A percentile compares a stretch with the other conserved stretches of the same genome.
These are phyloP conservation scores for Thecamonas trahens DNA, from an alignment of 78 protist species.

Conservation along the genomic window DNA sequence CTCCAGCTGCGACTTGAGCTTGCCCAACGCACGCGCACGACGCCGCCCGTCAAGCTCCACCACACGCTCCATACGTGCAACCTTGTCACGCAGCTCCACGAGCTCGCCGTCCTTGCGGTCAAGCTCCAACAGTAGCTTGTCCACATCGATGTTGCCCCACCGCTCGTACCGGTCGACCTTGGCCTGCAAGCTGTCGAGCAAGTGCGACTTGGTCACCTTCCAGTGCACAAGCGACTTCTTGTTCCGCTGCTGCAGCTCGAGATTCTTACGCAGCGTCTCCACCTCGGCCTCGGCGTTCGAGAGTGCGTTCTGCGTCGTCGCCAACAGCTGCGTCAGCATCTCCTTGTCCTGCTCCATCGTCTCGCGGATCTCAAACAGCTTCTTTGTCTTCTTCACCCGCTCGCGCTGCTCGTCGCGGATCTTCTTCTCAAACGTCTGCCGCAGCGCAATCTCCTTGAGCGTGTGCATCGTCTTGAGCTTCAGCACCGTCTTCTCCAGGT, in stretches of 20 bases:
- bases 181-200: neutral
- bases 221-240: slow-evolving; percentile 24
- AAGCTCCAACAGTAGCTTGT: slow-evolving; percentile 10
- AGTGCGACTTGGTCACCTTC: slow-evolving; percentile 15
- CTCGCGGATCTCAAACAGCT: slow-evolving; percentile 1
- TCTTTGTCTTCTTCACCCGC: neutral
- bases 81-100: neutral
- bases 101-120: slow-evolving; percentile 7
- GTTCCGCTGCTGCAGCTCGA: slow-evolving; percentile 9
- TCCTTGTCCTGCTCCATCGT: neutral
- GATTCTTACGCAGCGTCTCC: slow-evolving; percentile 15
- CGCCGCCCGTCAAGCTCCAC: neutral
- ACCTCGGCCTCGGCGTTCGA: slow-evolving; percentile 4
- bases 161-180: slow-evolving; percentile 6
- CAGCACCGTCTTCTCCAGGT: slow-evolving; percentile 13
- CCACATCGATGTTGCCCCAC: slow-evolving; percentile 10
- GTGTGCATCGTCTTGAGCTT: neutral
- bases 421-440: neutral
- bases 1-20: neutral
- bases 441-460: neutral
- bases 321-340: slow-evolving; percentile 6
- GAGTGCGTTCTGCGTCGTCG: neutral
- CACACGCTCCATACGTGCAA: neutral
- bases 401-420: neutral
- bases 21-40: neutral